Base-by-base conservation (phyloP, 768 basidiomycete genomes). In the Pleurotus tuoliensis region DNA sequence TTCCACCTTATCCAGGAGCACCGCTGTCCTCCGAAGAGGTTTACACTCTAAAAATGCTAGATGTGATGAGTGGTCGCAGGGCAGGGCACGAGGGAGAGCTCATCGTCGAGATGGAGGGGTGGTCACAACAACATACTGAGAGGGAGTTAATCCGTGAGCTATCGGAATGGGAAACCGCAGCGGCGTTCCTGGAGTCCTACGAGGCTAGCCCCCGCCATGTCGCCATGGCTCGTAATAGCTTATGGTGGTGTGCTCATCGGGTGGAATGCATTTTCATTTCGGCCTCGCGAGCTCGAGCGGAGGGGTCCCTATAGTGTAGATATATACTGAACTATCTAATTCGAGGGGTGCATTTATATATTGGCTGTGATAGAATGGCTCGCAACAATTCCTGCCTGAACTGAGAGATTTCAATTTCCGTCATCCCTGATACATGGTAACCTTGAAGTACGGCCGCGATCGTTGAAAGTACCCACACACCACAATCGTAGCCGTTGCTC, bases 371-470 rank as follows among this genome's bases (percentile, higher is more conserved):
- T 7, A 52, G 12, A n/a, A 54, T 40, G 3, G 41, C 20, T 4
- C 39, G 15, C 5, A 20, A 15, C 24, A 54, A 25, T 11, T 37
- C 24, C 4, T 25, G 8, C 3, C 52, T 4, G 52, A 54, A 54
- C 39, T 22, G 24, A 16, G 18, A 13, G 22, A 56, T 56, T 18
- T 47, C 43, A 4, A 7, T 22, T 38, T 57, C 49, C n/a, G n/a
- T 8, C 22, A 49, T 30, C 4, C 47, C 46, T n/a, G 47, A 40
- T 4, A 15, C 56, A 39, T 50, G 9, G 38, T 50, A 57, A 15
- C 56, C 56, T 50, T 47, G 49, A 8, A 57, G 56, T 11, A 49
- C 47, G 13, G 56, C 56, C n/a, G 47, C 56, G 24, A 57, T 57
- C 6, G 47, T n/a, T 11, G 56, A 2, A n/a, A 57, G 48, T 11